Base-by-base conservation (phyloP, 2,329 filamentous ascomycete genomes). In the Epichloe coenophiala region DNA sequence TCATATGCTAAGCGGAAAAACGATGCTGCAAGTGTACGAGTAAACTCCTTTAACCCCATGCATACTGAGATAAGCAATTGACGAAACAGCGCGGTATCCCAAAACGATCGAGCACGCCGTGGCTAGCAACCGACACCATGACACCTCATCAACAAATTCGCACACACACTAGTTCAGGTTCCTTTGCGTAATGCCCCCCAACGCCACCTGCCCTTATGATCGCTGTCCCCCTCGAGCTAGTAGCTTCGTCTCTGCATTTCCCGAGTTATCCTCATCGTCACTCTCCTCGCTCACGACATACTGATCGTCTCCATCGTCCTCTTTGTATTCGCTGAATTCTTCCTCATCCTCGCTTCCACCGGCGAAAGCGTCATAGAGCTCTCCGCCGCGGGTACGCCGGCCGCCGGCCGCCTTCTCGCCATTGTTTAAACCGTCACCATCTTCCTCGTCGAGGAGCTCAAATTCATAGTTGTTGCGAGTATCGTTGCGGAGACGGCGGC, bases 301-400 rank as follows among this genome's bases (percentile, higher is more conserved):
- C 54, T 73, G 69, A 46, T 70, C 68, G 15, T 67, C 52, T 38
- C 57, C 56, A 27, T 53, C 45, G 2, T 56, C 54, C 21, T 51
- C 71, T 13, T 70, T 71, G 36, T 71, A 72, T 44, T 61, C 64
- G 4, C 70, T 70, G 39, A 71, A 68, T 35, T 48, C 50, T n/a
- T 68, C 61, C 3, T 69, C 90, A 52, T 91, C 91, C 23, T 78
- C 76, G 54, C 78, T 81, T 49, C 89, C 91, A 15, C 88, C 90
- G 0, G 93, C 93, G 74, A 98, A 98, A 4, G 93, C 93, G 72
- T 98, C 93, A 65, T 98, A 98, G 43, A 98, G 71, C 70, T 97
- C 91, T 31, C 91, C 89, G 2, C 88, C 93, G 19, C 88, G 67
- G 48, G 76, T 74, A 56, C 77, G 74, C 51, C 72, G 71, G 17